Conservation (phyloP, 768 basidiomycete genomes). For the Suillus paluster region DNA sequence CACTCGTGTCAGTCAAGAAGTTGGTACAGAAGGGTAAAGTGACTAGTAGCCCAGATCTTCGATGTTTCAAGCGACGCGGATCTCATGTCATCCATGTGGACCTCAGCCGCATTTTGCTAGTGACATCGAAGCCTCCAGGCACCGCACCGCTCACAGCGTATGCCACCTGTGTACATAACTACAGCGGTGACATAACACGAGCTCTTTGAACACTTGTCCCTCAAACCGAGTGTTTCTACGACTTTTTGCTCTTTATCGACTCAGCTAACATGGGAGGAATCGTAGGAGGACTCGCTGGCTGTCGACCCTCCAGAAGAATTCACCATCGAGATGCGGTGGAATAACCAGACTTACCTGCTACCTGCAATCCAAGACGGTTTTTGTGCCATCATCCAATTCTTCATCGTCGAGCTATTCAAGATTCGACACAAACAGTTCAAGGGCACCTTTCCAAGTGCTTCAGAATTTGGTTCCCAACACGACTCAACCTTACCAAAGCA, state of each 20-base stretch:
- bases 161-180: constrained; percentile 91
- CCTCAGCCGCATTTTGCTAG: too few relatives aligned
- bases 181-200: constrained; percentile 94
- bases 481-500: constrained; percentile 69
- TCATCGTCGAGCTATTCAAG: too few relatives aligned
- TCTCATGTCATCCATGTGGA: constrained; percentile 93
- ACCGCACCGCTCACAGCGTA: constrained; percentile 95
- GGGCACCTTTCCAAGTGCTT: too few relatives aligned
- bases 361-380: too few relatives aligned
- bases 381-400: too few relatives aligned
- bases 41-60: too few relatives aligned
- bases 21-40: too few relatives aligned
- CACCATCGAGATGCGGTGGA: constrained; percentile 70
- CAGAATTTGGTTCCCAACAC: constrained; percentile 63
- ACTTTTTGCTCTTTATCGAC: constrained; percentile 96
- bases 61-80: constrained; percentile 93
- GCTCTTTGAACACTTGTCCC: constrained; percentile 90
- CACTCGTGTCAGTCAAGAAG: too few relatives aligned
- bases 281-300: constrained; percentile 77
- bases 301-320: constrained; percentile 71
- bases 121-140: constrained; percentile 96
- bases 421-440: too few relatives aligned
- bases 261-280: constrained; percentile 89
- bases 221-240: constrained; percentile 89
- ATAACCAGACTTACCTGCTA: too few relatives aligned